Base-by-base conservation (phyloP, 345 rosid species). In the Gossypium mustelinum region DNA sequence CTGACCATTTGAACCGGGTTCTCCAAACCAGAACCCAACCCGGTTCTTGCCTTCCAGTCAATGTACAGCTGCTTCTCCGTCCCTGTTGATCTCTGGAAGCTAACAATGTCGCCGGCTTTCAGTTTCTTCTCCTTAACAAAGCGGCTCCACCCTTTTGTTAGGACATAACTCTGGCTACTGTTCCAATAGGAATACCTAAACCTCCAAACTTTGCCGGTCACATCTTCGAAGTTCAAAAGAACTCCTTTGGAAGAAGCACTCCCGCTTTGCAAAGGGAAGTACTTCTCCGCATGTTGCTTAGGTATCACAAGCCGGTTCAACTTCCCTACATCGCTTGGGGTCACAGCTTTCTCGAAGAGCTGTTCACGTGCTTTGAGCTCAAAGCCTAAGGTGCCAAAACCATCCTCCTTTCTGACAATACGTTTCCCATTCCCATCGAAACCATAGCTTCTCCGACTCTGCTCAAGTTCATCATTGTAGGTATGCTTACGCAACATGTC, bases 151-250 rank as follows among this genome's bases (percentile, higher is more conserved):
- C 98, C 98, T 80, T 91, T 91, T 3, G 98, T 94, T 72, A 94
- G 82, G 63, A 92, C 98, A 44, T 92, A 94, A 75, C 97, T 94
- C 39, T 89, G 98, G 84, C 97, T 92, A 62, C 97, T 94, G 61
- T 89, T 94, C 98, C 98, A 94, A 75, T 94, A 94, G 2, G 98
- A 94, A 79, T 94, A 94, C 74, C 97, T 83, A 64, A 94, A 94
- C 78, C 98, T 77, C 97, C 98, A 94, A 22, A 90, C 90, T 77
- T 87, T 92, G 0, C 98, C 94, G 1, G 85, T 81, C 2, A 76
- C 78, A 22, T 94, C 98, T 75, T 89, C 94, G 22, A 94, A 88
- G 78, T 83, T 92, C 34, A 94, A 76, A 68, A 90, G 76, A 64
- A 84, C 51, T 1, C 97, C 97, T 76, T 88, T 90, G 0, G 84